A percentile compares a stretch with the other conserved stretches of the same genome.
Evolutionary conservation across 352 stramenopile species (phyloP).

Genomic region (Pythium rhizo-oryzae): DNA sequence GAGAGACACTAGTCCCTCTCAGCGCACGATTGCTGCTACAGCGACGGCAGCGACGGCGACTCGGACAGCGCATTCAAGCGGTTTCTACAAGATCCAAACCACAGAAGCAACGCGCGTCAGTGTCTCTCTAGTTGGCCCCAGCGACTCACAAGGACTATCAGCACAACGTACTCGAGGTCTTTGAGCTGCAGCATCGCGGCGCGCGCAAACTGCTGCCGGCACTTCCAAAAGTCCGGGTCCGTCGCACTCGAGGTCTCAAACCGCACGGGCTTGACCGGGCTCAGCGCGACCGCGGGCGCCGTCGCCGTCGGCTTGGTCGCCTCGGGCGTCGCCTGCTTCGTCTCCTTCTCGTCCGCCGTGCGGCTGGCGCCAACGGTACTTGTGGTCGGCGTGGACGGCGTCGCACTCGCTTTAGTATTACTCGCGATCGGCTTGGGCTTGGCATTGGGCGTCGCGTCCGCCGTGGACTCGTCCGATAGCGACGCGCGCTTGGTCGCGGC

Average conservation of each 20-base stretch:
- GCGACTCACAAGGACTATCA: too few species aligned
- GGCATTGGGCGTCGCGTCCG: neutral
- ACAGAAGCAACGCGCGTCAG: neutral
- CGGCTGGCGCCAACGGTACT: neutral
- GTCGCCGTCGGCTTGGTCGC: neutral
- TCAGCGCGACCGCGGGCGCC: constrained; percentile 12
- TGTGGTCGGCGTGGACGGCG: constrained; percentile 6
- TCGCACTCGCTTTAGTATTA: neutral
- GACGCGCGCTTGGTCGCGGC: constrained; percentile 18
- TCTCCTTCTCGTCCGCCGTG: neutral
- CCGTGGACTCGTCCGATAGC: neutral
- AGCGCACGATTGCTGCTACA: neutral
- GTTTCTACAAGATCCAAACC: constrained; percentile 23
- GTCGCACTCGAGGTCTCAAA: constrained; percentile 27
- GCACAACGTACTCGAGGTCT: constrained; percentile 36
- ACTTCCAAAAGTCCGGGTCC: constrained; percentile 44
- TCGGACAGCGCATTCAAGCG: constrained; percentile 15
- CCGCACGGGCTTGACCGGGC: constrained; percentile 16
- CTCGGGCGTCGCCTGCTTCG: neutral
- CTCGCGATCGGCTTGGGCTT: neutral
- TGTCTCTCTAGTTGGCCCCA: neutral
- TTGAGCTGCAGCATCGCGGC: constrained; percentile 41
- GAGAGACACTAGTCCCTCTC: too few species aligned
- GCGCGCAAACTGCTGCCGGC: constrained; percentile 36
- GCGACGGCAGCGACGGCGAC: constrained; percentile 2